These are phyloP conservation scores for Talaromyces funiculosus DNA, from an alignment of 2,329 filamentous ascomycete genomes.

Conservation along the genomic window DNA sequence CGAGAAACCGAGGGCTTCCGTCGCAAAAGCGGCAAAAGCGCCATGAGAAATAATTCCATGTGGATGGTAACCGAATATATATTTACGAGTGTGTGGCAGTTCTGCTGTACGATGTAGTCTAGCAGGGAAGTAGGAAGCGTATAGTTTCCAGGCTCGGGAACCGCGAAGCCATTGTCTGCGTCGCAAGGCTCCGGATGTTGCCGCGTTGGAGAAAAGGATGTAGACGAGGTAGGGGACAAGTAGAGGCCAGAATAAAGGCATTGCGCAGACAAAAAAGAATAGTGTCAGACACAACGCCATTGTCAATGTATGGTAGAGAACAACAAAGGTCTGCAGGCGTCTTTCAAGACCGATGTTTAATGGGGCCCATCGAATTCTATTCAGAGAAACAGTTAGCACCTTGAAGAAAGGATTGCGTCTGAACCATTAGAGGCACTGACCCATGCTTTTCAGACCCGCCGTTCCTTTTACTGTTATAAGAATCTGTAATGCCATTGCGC, in stretches of 20 bases:
- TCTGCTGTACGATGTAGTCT: slow-evolving; percentile 77
- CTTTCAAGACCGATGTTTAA: slow-evolving; percentile 65
- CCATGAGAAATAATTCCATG: slow-evolving; percentile 97
- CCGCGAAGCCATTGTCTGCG: slow-evolving; percentile 70
- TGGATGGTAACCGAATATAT: slow-evolving; percentile 95
- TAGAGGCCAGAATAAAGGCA: slow-evolving; percentile 85
- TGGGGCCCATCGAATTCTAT: slow-evolving; percentile 76
- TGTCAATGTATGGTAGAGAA: slow-evolving; percentile 66
- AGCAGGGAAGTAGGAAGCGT: slow-evolving; percentile 88
- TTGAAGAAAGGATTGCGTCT: background rate
- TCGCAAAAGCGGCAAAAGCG: slow-evolving; percentile 87
- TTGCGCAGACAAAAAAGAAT: slow-evolving; percentile 88
- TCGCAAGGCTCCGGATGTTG: slow-evolving; percentile 67
- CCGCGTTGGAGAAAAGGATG: slow-evolving; percentile 71
- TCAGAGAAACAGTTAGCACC: background rate
- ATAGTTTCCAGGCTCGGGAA: slow-evolving; percentile 75
- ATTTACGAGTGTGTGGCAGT: slow-evolving; percentile 76
- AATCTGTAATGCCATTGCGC: background rate
- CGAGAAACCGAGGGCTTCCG: slow-evolving; percentile 80
- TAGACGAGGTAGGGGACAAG: slow-evolving; percentile 74
- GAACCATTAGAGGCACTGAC: background rate
- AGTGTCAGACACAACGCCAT: slow-evolving; percentile 66
- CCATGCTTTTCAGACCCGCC: background rate
- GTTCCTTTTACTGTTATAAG: background rate
- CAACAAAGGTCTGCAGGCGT: slow-evolving; percentile 71